phyloP scores from a whole-genome alignment of 805 yeast species.

The Naumovozyma baii region DNA sequence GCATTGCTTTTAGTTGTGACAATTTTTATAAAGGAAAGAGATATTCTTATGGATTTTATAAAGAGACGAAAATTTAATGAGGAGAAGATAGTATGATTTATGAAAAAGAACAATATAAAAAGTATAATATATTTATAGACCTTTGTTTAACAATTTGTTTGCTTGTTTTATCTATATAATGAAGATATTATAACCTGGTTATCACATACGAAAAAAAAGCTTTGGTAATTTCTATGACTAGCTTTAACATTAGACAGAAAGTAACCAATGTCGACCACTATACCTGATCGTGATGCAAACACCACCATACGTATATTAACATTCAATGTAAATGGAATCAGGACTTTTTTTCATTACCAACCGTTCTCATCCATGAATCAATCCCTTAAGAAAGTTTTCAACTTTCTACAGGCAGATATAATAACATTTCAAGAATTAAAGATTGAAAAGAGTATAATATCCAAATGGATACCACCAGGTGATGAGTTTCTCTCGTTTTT shows the following conservation, averaged over 20 bases:
- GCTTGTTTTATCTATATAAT: too few species aligned
- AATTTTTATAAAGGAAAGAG: slow-evolving; percentile 34
- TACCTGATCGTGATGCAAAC: neutral
- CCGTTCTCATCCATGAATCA: slow-evolving; percentile 60
- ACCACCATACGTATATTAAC: slow-evolving; percentile 38
- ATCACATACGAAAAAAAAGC: too few species aligned
- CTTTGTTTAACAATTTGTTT: too few species aligned
- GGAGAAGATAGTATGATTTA: slow-evolving; percentile 11
- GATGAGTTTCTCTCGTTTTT: slow-evolving; percentile 55
- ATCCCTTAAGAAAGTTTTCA: slow-evolving; percentile 36
- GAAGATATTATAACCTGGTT: too few species aligned
- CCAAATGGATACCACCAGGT: slow-evolving; percentile 38
- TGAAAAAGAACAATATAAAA: too few species aligned
- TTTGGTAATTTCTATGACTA: too few species aligned
- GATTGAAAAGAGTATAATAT: slow-evolving; percentile 38
- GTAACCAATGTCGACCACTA: neutral
- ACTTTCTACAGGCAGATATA: slow-evolving; percentile 55
- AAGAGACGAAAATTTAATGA: slow-evolving; percentile 12
- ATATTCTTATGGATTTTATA: slow-evolving; percentile 16
- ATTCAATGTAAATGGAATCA: slow-evolving; percentile 78
- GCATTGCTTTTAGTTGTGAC: slow-evolving; percentile 32
- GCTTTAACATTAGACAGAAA: too few species aligned
- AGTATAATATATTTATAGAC: too few species aligned
- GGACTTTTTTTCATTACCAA: slow-evolving; percentile 69
- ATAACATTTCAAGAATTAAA: slow-evolving; percentile 85